Conservation (phyloP, 768 basidiomycete species). For the Mycena galopus region DNA sequence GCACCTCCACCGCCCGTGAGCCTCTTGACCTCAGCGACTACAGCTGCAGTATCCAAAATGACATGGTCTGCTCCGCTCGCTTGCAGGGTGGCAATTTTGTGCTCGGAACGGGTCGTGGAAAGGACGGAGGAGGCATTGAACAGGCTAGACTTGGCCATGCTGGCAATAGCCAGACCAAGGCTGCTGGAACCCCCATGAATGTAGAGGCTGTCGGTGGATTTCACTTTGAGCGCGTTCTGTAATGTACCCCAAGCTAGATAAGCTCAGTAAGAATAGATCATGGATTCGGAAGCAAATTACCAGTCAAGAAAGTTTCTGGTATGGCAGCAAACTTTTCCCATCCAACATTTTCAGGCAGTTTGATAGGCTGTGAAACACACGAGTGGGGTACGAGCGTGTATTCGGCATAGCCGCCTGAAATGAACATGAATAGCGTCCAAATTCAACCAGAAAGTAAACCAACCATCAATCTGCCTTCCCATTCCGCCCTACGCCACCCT, state of each 20-base stretch:
- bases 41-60: conserved; percentile 34
- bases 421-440: neutral
- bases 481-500: conserved; percentile 34
- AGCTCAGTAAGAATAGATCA: neutral
- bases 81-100: conserved; percentile 29
- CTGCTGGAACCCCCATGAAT: conserved; percentile 43
- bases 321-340: conserved; percentile 42
- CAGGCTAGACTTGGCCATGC: conserved; percentile 39
- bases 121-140: conserved; percentile 38
- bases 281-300: conserved; percentile 17
- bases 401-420: conserved; percentile 42
- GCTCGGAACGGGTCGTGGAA: conserved; percentile 38
- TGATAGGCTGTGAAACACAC: conserved; percentile 40
- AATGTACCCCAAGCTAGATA: conserved; percentile 38
- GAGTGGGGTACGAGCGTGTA: conserved; percentile 41
- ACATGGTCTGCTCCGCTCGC: conserved; percentile 40
- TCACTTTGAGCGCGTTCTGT: conserved; percentile 27
- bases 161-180: conserved; percentile 39
- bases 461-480: conserved; percentile 42
- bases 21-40: conserved; percentile 36
- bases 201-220: conserved; percentile 36
- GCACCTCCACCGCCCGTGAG: conserved; percentile 38
- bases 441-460: neutral
- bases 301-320: conserved; percentile 42
- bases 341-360: conserved; percentile 34